Evolutionary conservation across 2,329 filamentous ascomycete species (phyloP), one percentile per base, ranked within the genome.

Genomic region (Thelonectria rubi): DNA sequence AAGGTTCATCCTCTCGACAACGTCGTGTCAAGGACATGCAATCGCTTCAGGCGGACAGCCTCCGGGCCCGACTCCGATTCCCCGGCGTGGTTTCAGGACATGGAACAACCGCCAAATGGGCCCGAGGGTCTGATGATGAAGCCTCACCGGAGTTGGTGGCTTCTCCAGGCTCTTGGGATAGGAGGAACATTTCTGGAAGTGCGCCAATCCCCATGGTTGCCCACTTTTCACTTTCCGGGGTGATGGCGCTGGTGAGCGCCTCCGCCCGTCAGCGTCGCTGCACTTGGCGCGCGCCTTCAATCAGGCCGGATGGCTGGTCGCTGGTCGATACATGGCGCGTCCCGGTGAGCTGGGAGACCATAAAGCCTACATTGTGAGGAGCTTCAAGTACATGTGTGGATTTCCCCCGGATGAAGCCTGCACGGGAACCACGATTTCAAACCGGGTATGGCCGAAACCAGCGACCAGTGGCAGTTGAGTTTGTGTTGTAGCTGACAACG

Each of bases 121-220:
- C 20, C 37, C 26, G 12, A 21, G 30, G 18, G 14, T n/a, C 21
- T 37, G 39, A 26, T 47, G 4, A 34, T 24, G 47, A 26, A 48
- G 47, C 46, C 46, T 60, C 52, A 46, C 49, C 55, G 32, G 43
- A 51, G 39, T 24, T 48, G 55, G 60, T 62, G 60, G 50, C 60
- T 59, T 54, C 50, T 55, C 46, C n/a, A 21, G 26, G 45, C 21
- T 14, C 32, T 58, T 39, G 40, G 50, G 45, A 58, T 55, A 55
- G 50, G 55, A 58, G 60, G 55, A 62, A 62, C 55, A 58, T 45
- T 59, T 62, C 60, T 61, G 53, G 55, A 58, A 51, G 55, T 39
- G 34, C n/a, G 49, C 39, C 37, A 51, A 32, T 32, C 18, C 49
- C 34, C 21, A n/a, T 24, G n/a, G 40, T 46, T 32, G 42, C 17